Percentiles rank a stretch among this genome's conserved stretches.
Evolutionary conservation across 352 stramenopile genomes (phyloP).

Genomic region (Pythium utonaiense): DNA sequence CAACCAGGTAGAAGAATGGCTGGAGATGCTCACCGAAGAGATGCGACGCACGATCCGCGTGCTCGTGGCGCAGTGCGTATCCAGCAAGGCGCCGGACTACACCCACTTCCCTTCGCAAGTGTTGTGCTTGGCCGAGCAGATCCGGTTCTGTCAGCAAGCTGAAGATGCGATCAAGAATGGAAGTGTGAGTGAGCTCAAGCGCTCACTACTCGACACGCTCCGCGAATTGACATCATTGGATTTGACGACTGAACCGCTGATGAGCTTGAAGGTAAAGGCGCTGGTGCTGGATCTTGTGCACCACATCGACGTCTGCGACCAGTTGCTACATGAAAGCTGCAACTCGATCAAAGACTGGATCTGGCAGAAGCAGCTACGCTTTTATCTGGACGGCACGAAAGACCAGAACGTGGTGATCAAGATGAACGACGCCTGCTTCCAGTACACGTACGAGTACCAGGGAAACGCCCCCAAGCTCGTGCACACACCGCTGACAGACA

Average conservation of each 20-base stretch:
- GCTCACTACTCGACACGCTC: slow-evolving; percentile 54
- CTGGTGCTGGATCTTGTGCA: slow-evolving; percentile 95
- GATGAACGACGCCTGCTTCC: slow-evolving; percentile 62
- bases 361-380: slow-evolving; percentile 89
- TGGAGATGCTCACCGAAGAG: slow-evolving; percentile 88
- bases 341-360: slow-evolving; percentile 59
- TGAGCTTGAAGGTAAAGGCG: slow-evolving; percentile 93
- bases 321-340: slow-evolving; percentile 68
- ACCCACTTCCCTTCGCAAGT: slow-evolving; percentile 89
- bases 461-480: slow-evolving; percentile 87
- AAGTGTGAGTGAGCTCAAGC: slow-evolving; percentile 59
- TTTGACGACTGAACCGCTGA: slow-evolving; percentile 79
- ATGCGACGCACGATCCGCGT: slow-evolving; percentile 89
- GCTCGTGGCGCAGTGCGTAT: slow-evolving; percentile 75
- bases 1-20: slow-evolving; percentile 92
- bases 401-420: slow-evolving; percentile 28
- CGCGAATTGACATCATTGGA: slow-evolving; percentile 80
- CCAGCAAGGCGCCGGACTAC: slow-evolving; percentile 78
- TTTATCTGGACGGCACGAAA: slow-evolving; percentile 53
- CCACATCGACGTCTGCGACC: slow-evolving; percentile 93
- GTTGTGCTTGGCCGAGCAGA: slow-evolving; percentile 89
- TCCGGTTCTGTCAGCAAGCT: slow-evolving; percentile 89
- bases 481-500: slow-evolving; percentile 88
- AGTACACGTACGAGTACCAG: slow-evolving; percentile 92
- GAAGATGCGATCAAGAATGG: slow-evolving; percentile 86